A percentile compares a stretch with the other conserved stretches of the same genome.
Conservation (phyloP, 495 filamentous ascomycete genomes). For the Annulohypoxylon maeteangense region DNA sequence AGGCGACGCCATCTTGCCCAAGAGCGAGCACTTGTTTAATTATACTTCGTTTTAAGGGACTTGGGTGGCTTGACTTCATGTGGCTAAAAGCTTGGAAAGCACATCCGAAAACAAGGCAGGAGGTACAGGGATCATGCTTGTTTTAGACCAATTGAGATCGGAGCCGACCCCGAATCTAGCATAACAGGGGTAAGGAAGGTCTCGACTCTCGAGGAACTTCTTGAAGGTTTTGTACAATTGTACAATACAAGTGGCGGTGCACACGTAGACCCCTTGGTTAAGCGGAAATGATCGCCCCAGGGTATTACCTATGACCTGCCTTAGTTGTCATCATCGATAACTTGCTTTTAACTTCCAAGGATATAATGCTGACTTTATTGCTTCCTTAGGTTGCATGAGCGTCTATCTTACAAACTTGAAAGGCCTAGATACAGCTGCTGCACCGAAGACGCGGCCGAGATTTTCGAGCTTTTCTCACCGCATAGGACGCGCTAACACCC, state of each 20-base stretch:
- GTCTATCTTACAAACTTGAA: slow-evolving; percentile 10
- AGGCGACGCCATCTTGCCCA: slow-evolving; percentile 24
- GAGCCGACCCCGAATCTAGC: slow-evolving; percentile 31
- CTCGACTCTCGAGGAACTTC: slow-evolving; percentile 24
- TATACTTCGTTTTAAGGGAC: slow-evolving; percentile 48
- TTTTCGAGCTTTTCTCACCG: slow-evolving; percentile 4
- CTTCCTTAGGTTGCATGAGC: slow-evolving; percentile 3
- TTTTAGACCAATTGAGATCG: slow-evolving; percentile 32
- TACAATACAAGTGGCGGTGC: slow-evolving; percentile 41
- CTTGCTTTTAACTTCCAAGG: slow-evolving; percentile 5
- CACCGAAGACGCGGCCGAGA: not conserved
- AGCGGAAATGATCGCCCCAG: slow-evolving; percentile 28
- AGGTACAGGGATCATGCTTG: slow-evolving; percentile 27
- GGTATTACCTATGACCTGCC: slow-evolving; percentile 11
- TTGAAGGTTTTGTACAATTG: not conserved
- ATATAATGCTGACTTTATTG: not conserved
- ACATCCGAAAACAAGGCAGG: slow-evolving; percentile 41
- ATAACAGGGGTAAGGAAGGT: slow-evolving; percentile 27
- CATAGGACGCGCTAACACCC: slow-evolving; percentile 17
- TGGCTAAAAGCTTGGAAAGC: slow-evolving; percentile 43
- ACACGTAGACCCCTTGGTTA: slow-evolving; percentile 32
- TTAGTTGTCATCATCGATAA: slow-evolving; percentile 13
- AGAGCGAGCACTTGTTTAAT: slow-evolving; percentile 42
- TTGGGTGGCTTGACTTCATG: slow-evolving; percentile 49
- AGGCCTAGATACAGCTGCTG: not conserved